A percentile compares a stretch with the other conserved stretches of the same genome.
These are phyloP conservation scores for Wallacemonas collosoma DNA, from an alignment of 208 protist species.

Conservation along the genomic window DNA sequence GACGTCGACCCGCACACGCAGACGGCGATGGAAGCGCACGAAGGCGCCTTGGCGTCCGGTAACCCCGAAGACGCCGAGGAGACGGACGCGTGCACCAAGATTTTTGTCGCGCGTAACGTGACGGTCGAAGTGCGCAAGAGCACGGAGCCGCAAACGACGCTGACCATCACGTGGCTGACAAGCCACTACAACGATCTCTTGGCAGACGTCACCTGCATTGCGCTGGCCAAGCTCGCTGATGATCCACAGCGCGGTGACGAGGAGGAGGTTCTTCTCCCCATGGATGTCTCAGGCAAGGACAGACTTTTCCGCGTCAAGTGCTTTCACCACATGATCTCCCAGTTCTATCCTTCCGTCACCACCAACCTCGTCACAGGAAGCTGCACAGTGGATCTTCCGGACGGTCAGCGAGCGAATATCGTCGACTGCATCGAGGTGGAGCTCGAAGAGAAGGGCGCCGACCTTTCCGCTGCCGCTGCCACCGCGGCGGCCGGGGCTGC, in stretches of 20 bases:
- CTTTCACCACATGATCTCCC: conserved; percentile 92
- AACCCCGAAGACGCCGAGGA: conserved; percentile 19
- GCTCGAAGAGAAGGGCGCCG: conserved; percentile 34
- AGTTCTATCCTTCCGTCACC: conserved; percentile 80
- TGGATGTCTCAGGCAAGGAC: conserved; percentile 80
- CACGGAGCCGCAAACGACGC: conserved; percentile 74
- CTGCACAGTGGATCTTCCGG: conserved; percentile 60
- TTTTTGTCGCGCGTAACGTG: conserved; percentile 72
- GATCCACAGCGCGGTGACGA: conserved; percentile 44
- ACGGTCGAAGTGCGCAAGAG: conserved; percentile 75
- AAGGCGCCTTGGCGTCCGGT: conserved; percentile 16
- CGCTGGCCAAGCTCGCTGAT: conserved; percentile 77
- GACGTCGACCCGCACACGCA: conserved; percentile 41
- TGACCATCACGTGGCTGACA: conserved; percentile 84
- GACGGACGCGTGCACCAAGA: conserved; percentile 26
- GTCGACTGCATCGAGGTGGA: conserved; percentile 89
- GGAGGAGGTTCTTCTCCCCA: conserved; percentile 65
- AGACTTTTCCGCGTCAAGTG: conserved; percentile 89
- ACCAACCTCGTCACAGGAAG: conserved; percentile 80
- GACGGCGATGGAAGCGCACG: conserved; percentile 27
- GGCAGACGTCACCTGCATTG: conserved; percentile 89
- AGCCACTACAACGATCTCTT: conserved; percentile 89
- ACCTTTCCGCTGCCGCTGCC: conserved; percentile 7
- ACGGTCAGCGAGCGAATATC: conserved; percentile 73
- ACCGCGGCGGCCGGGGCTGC: conserved; percentile 12